Evolutionary conservation across 768 basidiomycete genomes (phyloP).

Genomic region (Hygrocybe coccinea): DNA sequence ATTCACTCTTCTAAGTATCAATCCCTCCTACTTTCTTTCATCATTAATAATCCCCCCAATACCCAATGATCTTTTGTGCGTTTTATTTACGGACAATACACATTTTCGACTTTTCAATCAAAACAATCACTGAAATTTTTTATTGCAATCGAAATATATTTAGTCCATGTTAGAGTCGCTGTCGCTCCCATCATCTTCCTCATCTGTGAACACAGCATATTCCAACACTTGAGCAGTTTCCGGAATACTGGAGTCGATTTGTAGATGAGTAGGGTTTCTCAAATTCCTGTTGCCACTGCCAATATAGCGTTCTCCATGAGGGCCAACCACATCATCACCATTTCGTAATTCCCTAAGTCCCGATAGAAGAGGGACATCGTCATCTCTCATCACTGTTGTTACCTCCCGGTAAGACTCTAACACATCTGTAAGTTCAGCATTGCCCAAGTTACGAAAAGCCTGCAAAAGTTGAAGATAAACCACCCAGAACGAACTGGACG

Average conservation of each 20-base stretch:
- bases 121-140: not conserved
- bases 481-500: constrained; percentile 11
- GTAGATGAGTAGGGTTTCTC: no score
- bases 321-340: constrained; percentile 13
- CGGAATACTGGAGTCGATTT: not conserved
- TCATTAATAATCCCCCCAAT: no score
- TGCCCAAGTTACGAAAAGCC: constrained; percentile 1
- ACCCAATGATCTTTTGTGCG: no score
- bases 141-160: not conserved
- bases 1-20: no score
- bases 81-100: no score
- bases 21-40: no score
- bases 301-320: constrained; percentile 3
- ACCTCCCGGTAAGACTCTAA: not conserved
- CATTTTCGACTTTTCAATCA: no score
- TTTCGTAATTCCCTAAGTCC: constrained; percentile 10
- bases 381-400: not conserved
- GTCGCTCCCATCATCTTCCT: not conserved
- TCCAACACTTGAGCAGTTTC: constrained; percentile 5
- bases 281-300: no score
- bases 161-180: constrained; percentile 1
- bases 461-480: constrained; percentile 8
- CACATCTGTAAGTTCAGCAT: not conserved
- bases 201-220: constrained; percentile 2
- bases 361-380: constrained; percentile 6